Evolutionary conservation across 257 asterid species (phyloP), one percentile per base, ranked within the genome.

Genomic region (Asclepias syriaca): DNA sequence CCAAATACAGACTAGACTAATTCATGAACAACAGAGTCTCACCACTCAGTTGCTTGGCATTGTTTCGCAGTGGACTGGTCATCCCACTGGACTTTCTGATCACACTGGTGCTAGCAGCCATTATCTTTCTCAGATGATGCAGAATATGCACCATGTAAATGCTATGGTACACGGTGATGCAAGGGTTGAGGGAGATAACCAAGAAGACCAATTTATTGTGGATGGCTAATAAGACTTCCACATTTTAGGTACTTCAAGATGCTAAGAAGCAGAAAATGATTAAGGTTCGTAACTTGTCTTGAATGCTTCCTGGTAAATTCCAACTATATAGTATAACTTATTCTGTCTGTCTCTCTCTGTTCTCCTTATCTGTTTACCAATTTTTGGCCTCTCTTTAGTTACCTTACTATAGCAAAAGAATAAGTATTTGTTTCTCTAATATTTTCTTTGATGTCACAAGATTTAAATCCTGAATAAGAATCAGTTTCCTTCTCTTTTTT

Each of bases 91-190:
- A 61, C 88, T 94, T 27, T 74, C 96, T 18, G 98, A 95, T 81
- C 98, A 85, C 66, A 81, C 84, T 11, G 98, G 95, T 49, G 95
- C 96, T 51, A 85, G 82, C 69, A 83, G 80, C 80, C 97, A 89
- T 80, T 95, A 95, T 77, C 78, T 95, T 56, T 87, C 98, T 37
- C 97, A 94, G 84, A 94, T 91, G 97, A 91, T 94, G 82, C 98
- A 89, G 84, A 94, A 87, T 72, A 81, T 94, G 89, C 95, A 91
- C 77, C 96, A 93, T 72, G 88, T 84, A 21, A 88, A 83, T 57
- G 88, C 85, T 19, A 83, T 93, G 89, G 95, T 85, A 68, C 95
- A 91, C 53, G 99, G 84, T 9, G 97, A 95, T 85, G 77, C 91
- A n/a, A 86, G 92, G 66, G 97, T 92, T 13, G 98, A 87, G 67